Evolutionary conservation across 352 stramenopile species (phyloP), one percentile per base, ranked within the genome.

Genomic region (Phytophthora melonis): DNA sequence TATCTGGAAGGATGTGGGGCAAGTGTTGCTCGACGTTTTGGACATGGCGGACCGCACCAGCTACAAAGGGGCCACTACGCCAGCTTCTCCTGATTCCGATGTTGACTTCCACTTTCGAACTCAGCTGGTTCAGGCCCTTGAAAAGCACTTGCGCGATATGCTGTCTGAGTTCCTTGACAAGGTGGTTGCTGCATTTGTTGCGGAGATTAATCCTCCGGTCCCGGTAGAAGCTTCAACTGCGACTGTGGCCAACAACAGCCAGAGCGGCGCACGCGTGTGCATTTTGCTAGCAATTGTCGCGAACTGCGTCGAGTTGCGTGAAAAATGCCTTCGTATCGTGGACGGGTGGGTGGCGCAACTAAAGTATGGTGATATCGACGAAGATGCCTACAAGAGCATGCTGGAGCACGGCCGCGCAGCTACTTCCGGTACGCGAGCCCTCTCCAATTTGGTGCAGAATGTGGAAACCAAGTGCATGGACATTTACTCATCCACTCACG

Each of bases 221-320:
- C 87, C 69, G 2, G 74, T 83, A 45, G 69, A 75, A 41, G 41
- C 58, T 1, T 84, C 74, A 3, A 54, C 82, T 47, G 41, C 61
- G 47, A 59, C 67, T 1, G 76, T 67, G 14, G 54, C 49, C 3
- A 76, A 70, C 4, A 69, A 75, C 23, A 69, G 58, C 3, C 72
- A 69, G 45, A 59, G 36, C 58, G 84, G 78, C 2, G 80, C 79
- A 21, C 75, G 75, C 16, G 84, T 88, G 0, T 91, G 81, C 34
- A 83, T 92, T 27, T 69, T 93, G 49, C 88, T 94, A 25, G 80
- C 82, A 18, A 81, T 94, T 57, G 83, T 93, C 10, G 84, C 86
- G 41, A 93, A 92, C 58, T 93, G 87, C 63, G 82, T 93, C 30
- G 79, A 93, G 58, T 58, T 94, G n/a, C 82, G 87, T 3, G 83